Base-by-base conservation (phyloP, 148 eudicot genomes). In the Arctostaphylos glauca region DNA sequence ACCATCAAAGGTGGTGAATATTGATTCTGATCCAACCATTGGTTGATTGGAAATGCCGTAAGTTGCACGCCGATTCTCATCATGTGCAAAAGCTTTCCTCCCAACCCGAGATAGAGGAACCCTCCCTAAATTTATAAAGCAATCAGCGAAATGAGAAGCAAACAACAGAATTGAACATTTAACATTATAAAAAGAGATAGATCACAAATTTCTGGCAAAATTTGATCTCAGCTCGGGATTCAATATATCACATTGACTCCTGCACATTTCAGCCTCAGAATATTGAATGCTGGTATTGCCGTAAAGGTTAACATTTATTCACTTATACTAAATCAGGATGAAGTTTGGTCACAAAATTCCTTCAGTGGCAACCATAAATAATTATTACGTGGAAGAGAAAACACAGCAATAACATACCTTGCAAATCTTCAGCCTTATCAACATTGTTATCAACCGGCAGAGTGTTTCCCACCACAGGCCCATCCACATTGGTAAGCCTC, bases 11-110 rank as follows among this genome's bases (percentile, higher is more conserved):
- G 94, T 91, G 18, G 90, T 58, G 80, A 92, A 87, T 66, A 89
- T 62, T 5, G 93, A 92, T 15, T 89, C 92, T 7, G 92, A 79
- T 70, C 68, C 76, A 52, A 76, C 85, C 46, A 77, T 86, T 14
- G 88, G 87, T 46, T 80, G 84, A 80, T 49, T 80, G 9, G 90
- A 92, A 23, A 71, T 87, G 86, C 82, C 84, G 84, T 92, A 90
- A 31, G 94, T 89, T 75, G 94, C 89, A 82, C 94, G 96, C 43
- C 94, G 93, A 68, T 93, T 88, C 80, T 93, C 94, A 80, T 92
- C 97, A 79, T 78, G 83, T 62, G 89, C 52, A 68, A 83, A 81
- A 80, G 92, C 77, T 55, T 88, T 92, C 85, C 84, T 92, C 68
- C 90, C 95, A 80, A 84, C 84, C 80, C 89, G 88, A 5, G 89